Evolutionary conservation across 164 flowering plant genomes (phyloP).

Genomic region (Malania oleifera): DNA sequence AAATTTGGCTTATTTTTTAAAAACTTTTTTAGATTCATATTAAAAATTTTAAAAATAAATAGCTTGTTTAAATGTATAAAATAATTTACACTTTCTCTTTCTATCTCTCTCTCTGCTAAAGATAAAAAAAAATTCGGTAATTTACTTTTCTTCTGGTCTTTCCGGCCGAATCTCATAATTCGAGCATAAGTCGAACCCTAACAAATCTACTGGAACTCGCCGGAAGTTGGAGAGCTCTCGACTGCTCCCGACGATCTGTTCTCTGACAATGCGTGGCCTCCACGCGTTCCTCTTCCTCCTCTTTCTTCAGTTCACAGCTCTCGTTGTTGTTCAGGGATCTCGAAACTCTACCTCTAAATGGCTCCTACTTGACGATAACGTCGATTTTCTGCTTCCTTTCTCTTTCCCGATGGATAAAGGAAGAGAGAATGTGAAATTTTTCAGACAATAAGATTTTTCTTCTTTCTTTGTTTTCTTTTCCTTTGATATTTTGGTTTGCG

Average conservation of each 20-base stretch:
- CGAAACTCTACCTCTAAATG: slow-evolving; percentile 21
- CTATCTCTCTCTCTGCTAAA: background rate
- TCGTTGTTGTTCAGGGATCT: slow-evolving; percentile 52
- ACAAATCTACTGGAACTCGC: background rate
- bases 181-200: background rate
- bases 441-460: background rate
- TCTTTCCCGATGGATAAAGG: background rate
- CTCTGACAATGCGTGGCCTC: slow-evolving; percentile 37
- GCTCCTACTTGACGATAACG: slow-evolving; percentile 49
- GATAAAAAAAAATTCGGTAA: no score
- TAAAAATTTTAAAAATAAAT: no score
- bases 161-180: background rate
- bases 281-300: slow-evolving; percentile 13
- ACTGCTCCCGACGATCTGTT: slow-evolving; percentile 12
- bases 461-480: background rate
- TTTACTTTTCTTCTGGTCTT: no score
- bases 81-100: background rate
- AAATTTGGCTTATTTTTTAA: no score
- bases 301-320: slow-evolving; percentile 18
- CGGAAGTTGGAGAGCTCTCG: slow-evolving; percentile 2
- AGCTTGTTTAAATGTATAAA: no score
- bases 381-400: background rate
- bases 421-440: no score
- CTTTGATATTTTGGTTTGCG: background rate
- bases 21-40: no score